These are phyloP conservation scores for Amphicarpaea edgeworthii DNA, from an alignment of 306 rosid genomes.

Conservation along the genomic window DNA sequence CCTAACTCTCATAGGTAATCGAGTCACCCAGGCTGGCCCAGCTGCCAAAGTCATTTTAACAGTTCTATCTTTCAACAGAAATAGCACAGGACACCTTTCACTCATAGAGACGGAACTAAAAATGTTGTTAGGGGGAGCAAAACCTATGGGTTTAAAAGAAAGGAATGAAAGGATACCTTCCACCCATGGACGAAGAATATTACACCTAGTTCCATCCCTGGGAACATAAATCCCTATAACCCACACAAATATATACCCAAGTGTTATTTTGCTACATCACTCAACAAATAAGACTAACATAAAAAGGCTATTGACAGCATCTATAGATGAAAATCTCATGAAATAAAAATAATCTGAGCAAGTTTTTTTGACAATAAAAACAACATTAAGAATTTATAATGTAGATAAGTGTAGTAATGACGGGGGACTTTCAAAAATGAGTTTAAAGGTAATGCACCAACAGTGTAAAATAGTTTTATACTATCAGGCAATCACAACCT, in stretches of 20 bases:
- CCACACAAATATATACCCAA: background rate
- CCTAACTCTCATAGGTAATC: background rate
- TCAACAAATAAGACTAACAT: background rate
- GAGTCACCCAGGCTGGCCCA: background rate
- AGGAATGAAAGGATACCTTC: background rate
- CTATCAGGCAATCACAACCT: no score
- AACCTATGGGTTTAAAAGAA: background rate
- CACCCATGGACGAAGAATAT: background rate
- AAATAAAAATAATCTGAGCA: background rate
- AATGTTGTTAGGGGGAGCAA: background rate
- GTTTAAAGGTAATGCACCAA: no score
- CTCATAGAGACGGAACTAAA: background rate
- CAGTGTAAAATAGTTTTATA: no score
- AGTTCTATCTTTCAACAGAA: background rate
- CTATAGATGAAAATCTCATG: background rate
- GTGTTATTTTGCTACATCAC: constrained; percentile 1
- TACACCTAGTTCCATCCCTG: background rate
- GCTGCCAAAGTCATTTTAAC: background rate
- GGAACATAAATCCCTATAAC: background rate
- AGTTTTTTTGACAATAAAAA: background rate
- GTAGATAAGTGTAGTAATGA: background rate
- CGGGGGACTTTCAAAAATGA: background rate
- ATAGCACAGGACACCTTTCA: background rate
- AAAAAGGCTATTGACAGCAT: background rate
- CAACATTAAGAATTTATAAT: background rate